These are phyloP conservation scores for Solanum appendiculatum DNA, from an alignment of 257 asterid genomes.

Conservation along the genomic window DNA sequence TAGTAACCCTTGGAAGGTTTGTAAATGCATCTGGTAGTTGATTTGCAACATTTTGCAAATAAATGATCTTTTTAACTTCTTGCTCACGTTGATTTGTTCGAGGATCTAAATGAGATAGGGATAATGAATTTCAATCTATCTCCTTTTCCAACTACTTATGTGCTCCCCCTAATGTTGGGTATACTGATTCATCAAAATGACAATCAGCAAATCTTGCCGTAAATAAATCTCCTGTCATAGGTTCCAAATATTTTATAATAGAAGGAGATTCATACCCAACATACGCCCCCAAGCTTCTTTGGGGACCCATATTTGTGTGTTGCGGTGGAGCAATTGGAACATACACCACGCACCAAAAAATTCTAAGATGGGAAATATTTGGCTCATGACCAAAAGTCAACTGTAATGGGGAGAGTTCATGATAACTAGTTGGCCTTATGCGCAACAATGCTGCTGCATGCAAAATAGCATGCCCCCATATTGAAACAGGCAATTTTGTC, in stretches of 20 bases:
- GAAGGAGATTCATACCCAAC: not conserved
- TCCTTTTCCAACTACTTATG: not conserved
- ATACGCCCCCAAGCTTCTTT: not conserved
- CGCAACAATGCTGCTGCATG: not conserved
- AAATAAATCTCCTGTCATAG: not conserved
- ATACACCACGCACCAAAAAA: not conserved
- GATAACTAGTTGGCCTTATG: not conserved
- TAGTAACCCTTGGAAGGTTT: not conserved
- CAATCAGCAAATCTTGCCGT: not conserved
- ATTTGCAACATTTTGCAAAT: too few relatives aligned
- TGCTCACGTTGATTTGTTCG: not conserved
- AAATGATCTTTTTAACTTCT: not conserved
- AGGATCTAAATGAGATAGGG: not conserved
- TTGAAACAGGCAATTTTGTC: not conserved
- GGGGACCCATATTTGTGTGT: not conserved
- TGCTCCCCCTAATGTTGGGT: not conserved
- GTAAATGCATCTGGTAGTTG: too few relatives aligned
- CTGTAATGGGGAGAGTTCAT: not conserved
- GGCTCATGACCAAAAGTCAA: not conserved
- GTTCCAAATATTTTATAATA: not conserved
- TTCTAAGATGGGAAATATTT: not conserved
- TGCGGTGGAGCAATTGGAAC: not conserved
- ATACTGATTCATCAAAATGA: not conserved
- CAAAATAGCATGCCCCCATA: not conserved
- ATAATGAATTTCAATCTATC: not conserved